Base-by-base conservation (phyloP, 2,329 filamentous ascomycete species). In the Aspergillus transmontanensis region DNA sequence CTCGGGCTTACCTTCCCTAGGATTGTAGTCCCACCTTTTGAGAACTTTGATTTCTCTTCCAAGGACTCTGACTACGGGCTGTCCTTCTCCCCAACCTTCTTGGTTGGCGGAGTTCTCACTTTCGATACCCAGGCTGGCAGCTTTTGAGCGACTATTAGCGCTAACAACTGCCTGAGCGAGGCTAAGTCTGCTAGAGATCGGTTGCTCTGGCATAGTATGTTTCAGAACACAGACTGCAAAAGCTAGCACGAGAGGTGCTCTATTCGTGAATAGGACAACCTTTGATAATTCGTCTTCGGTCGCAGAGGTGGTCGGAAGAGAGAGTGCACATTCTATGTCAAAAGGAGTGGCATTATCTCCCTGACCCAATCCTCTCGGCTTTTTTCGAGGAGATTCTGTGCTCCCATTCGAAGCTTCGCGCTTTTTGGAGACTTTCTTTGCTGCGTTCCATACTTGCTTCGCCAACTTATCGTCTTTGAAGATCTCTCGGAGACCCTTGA, bases 131-230 rank as follows among this genome's bases (percentile, higher is more conserved):
- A 96, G 79, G 66, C 86, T 90, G 32, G 89, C 84, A 11, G 93
- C 93, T 77, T 94, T 94, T 41, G 86, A 87, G 67, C 89, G 86
- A 64, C 90, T 93, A 73, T 94, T 95, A 32, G 88, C 88, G 73
- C 91, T 94, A 19, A 96, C 91, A 1, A 95, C 89, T 0, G 91
- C 92, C 76, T 96, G 93, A 0, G 89, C 91, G 23, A 97, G 81
- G 73, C 92, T 96, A 23, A 96, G 80, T 54, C 92, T 84, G 73
- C 92, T 94, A n/a, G 91, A 95, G 3, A 89, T 83, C 3, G 93
- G 93, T 74, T 97, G 93, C 68, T 91, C 89, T 0, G 93, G 91
- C 89, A 94, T 94, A 0, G 92, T 96, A 73, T 90, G 89, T 53
- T 90, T 89, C 54, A 96, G 75, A 56, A 94, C 74, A 64, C 88